Evolutionary conservation across 768 basidiomycete genomes (phyloP).

Genomic region (Lentinula sp.): DNA sequence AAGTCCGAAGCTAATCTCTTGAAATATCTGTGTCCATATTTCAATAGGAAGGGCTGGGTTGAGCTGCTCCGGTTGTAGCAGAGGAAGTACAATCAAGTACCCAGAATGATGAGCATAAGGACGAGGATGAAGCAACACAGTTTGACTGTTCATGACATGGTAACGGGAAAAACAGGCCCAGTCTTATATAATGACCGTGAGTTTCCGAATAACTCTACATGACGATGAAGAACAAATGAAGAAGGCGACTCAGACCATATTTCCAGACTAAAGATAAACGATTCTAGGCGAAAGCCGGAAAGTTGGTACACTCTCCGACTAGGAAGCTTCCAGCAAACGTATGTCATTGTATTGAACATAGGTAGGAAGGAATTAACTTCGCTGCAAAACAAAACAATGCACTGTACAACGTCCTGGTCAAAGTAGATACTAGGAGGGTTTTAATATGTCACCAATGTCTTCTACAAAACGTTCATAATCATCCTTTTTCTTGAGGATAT

Average conservation of each 20-base stretch:
- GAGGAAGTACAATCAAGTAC: conserved; percentile 57
- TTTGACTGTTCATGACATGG: conserved; percentile 6
- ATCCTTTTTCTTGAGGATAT: conserved; percentile 40
- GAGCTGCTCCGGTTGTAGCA: conserved; percentile 51
- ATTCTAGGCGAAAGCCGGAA: no score
- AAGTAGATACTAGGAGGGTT: background rate
- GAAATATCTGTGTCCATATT: conserved; percentile 63
- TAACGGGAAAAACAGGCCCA: background rate
- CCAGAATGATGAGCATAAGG: conserved; percentile 58
- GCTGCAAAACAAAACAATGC: background rate
- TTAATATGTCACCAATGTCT: conserved; percentile 60
- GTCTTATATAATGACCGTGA: background rate
- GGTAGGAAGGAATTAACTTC: no score
- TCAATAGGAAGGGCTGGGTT: conserved; percentile 58
- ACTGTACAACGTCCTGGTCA: no score
- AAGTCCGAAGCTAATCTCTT: conserved; percentile 19
- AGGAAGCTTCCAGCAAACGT: no score
- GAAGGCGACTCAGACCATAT: no score
- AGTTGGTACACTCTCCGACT: no score
- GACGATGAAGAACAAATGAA: no score
- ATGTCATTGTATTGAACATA: background rate
- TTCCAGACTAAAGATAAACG: no score
- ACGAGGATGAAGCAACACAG: conserved; percentile 51
- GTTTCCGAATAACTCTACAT: background rate
- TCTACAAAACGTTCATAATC: conserved; percentile 76